Evolutionary conservation across 352 stramenopile genomes (phyloP).

Genomic region (Aphanomyces astaci): DNA sequence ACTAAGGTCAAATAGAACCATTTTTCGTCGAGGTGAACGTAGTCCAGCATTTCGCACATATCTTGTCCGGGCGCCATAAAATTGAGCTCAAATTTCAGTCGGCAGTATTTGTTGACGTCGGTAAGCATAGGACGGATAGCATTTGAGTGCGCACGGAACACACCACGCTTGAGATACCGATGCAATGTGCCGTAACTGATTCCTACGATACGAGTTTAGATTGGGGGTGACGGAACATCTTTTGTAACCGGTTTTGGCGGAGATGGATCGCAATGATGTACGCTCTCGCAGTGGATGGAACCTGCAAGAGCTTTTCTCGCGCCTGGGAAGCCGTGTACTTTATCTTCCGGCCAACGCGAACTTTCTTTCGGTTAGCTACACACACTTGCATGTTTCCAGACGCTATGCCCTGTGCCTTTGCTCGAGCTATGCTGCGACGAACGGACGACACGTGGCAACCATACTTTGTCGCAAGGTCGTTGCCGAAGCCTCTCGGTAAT

Average conservation of each 20-base stretch:
- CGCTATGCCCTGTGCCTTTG: neutral
- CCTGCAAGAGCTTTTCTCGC: neutral
- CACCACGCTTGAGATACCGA: neutral
- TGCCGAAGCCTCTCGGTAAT: neutral
- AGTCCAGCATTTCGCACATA: neutral
- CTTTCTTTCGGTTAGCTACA: neutral
- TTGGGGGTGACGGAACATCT: too few species aligned
- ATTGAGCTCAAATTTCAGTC: neutral
- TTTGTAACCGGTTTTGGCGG: neutral
- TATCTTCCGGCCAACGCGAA: neutral
- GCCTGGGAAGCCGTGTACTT: neutral
- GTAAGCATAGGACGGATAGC: neutral
- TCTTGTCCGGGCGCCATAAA: neutral
- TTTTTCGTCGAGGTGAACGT: conserved; percentile 22
- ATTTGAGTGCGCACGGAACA: neutral
- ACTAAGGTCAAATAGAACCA: neutral
- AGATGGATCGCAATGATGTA: neutral
- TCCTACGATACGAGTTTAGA: neutral
- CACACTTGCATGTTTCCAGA: neutral
- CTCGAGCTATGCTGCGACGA: neutral
- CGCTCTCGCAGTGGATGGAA: neutral
- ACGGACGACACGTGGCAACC: neutral
- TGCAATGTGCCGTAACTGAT: neutral
- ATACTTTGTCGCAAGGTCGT: neutral
- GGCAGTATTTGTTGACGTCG: neutral